Evolutionary conservation across 139 green algal genomes (phyloP).

Genomic region (Tetraselmis striata): DNA sequence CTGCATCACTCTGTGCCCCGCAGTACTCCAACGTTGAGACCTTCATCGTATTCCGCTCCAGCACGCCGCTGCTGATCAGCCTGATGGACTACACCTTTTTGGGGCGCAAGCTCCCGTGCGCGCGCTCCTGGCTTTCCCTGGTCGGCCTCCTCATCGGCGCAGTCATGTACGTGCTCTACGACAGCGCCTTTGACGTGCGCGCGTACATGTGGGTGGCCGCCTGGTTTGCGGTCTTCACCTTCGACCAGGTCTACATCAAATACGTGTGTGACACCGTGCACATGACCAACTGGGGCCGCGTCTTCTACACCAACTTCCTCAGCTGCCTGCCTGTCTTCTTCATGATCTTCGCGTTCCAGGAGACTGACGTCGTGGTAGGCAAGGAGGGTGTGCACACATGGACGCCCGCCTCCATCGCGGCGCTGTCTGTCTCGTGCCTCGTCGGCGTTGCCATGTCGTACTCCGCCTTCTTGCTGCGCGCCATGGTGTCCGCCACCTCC

Average conservation of each 20-base stretch:
- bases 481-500: conserved; percentile 57
- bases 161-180: conserved; percentile 25
- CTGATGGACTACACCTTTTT: conserved; percentile 67
- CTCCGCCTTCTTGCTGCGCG: conserved; percentile 58
- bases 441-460: conserved; percentile 62
- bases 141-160: conserved; percentile 22
- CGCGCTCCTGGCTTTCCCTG: conserved; percentile 31
- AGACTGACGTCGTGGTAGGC: conserved; percentile 22
- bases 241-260: conserved; percentile 69
- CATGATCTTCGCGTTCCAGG: conserved; percentile 7
- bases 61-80: conserved; percentile 49
- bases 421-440: conserved; percentile 57
- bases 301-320: conserved; percentile 65
- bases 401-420: conserved; percentile 14
- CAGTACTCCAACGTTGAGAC: conserved; percentile 72
- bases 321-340: conserved; percentile 25
- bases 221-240: conserved; percentile 55
- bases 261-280: conserved; percentile 59
- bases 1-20: too few species aligned
- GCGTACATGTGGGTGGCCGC: conserved; percentile 29
- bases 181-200: conserved; percentile 31
- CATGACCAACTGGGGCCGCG: conserved; percentile 66
- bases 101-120: conserved; percentile 45
- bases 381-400: conserved; percentile 13
- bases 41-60: conserved; percentile 76